These are phyloP conservation scores for Globisporangium lucens DNA, from an alignment of 352 stramenopile species.

Conservation along the genomic window DNA sequence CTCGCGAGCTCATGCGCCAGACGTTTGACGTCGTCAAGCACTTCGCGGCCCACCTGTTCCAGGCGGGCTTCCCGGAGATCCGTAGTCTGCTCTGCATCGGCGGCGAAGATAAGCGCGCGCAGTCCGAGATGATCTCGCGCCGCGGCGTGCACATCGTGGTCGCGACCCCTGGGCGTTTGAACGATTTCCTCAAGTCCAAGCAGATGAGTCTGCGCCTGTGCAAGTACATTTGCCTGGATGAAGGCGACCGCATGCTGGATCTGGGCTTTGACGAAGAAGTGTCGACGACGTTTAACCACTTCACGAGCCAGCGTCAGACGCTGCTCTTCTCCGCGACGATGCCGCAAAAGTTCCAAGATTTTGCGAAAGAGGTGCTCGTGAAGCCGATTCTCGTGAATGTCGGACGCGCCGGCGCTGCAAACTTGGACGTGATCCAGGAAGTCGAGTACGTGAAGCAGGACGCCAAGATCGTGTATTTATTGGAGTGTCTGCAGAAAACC, in stretches of 20 bases:
- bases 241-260: conserved; percentile 98
- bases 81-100: conserved; percentile 95
- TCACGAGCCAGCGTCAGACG: conserved; percentile 96
- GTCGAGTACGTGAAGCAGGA: conserved; percentile 99
- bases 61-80: conserved; percentile 76
- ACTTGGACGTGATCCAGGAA: conserved; percentile 99
- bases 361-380: conserved; percentile 95
- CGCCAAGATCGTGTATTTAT: conserved; percentile 98
- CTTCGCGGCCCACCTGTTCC: conserved; percentile 84
- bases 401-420: conserved; percentile 95
- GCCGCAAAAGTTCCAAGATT: conserved; percentile 99
- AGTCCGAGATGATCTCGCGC: conserved; percentile 86
- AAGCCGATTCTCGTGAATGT: conserved; percentile 99
- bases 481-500: conserved; percentile 99
- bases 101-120: conserved; percentile 91
- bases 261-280: conserved; percentile 93
- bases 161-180: conserved; percentile 95
- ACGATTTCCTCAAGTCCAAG: conserved; percentile 95
- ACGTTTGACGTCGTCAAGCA: conserved; percentile 97
- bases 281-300: conserved; percentile 98
- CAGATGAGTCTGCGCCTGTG: conserved; percentile 94
- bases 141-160: conserved; percentile 96
- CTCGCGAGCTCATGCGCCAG: conserved; percentile 96
- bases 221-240: conserved; percentile 98
- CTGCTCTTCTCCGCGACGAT: conserved; percentile 99